phyloP scores from a whole-genome alignment of 352 stramenopile species.

The Globisporangium megalacanthum region DNA sequence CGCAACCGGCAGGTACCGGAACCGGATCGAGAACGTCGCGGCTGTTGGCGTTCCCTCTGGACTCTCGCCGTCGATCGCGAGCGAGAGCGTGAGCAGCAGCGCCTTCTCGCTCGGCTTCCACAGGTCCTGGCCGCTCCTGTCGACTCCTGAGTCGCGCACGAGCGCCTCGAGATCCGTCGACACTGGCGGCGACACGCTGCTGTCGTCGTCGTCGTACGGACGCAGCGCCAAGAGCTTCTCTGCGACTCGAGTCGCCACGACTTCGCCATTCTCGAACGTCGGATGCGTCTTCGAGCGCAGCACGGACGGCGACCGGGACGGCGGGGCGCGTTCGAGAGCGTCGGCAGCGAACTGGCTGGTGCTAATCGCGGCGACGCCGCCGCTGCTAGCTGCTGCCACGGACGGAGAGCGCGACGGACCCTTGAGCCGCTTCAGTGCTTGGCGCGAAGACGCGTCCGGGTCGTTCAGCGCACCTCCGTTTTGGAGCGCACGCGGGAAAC shows the following conservation, averaged over 20 bases:
- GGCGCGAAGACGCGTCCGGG: slow-evolving; percentile 16
- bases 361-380: not conserved
- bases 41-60: slow-evolving; percentile 15
- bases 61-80: slow-evolving; percentile 37
- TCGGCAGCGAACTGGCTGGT: slow-evolving; percentile 6
- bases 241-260: slow-evolving; percentile 25
- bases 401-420: slow-evolving; percentile 26
- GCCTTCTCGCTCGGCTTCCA: slow-evolving; percentile 51
- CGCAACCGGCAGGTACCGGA: slow-evolving; percentile 53
- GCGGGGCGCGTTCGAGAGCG: slow-evolving; percentile 14
- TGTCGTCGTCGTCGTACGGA: slow-evolving; percentile 22
- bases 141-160: slow-evolving; percentile 4
- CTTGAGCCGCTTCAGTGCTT: slow-evolving; percentile 37
- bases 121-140: slow-evolving; percentile 20
- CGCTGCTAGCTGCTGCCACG: slow-evolving; percentile 15
- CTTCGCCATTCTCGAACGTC: slow-evolving; percentile 33
- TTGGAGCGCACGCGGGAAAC: slow-evolving; percentile 14
- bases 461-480: slow-evolving; percentile 4
- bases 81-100: slow-evolving; percentile 35
- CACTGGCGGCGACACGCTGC: slow-evolving; percentile 1
- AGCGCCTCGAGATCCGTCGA: not conserved
- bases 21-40: slow-evolving; percentile 45
- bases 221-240: slow-evolving; percentile 43
- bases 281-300: slow-evolving; percentile 15
- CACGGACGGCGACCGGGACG: slow-evolving; percentile 49